Base-by-base conservation (phyloP, 257 asterid species). In the Solanum infundibuliforme region DNA sequence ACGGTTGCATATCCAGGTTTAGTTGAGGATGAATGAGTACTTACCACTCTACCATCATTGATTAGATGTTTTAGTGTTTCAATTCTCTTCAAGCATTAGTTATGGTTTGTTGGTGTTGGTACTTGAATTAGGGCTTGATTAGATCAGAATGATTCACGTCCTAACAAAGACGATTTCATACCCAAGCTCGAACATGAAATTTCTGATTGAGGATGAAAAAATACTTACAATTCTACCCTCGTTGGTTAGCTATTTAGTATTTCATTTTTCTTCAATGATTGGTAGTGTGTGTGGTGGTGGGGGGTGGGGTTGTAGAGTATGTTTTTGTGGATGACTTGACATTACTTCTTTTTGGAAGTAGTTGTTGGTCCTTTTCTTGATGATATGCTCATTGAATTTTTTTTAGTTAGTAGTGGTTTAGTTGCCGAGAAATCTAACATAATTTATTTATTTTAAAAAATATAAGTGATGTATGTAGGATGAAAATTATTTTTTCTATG, bases 1-100 rank as follows among this genome's bases (percentile, higher is more conserved):
- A 29, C 6, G 0, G 16, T 0, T 31, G 5, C 11, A 11, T 6
- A 25, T 6, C 0, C n/a, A 14, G 4, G n/a, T 4, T 71, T 3
- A 18, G n/a, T 71, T 14, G 21, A 69, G 23, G 10, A 66, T 25
- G 20, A 25, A 66, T 1, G 5, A 55, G 25, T 66, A 66, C 0
- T 66, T 25, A 12, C 18, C 20, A 27, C 35, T 66, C 74, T 7
- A 66, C 18, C 9, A 16, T 12, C 16, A 7, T 68, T 27, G 0
- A 13, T 65, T 2, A 65, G 20, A 52, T 52, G 60, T 14, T 48
- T 48, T 48, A 2, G n/a, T 55, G 65, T 55, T 55, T 55, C 25
- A 55, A 20, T 20, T 55, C 25, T 18, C 65, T 55, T 21, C n/a
- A 58, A 20, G 3, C 5, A 21, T 58, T 58, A 8, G 27, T 58